Evolutionary conservation across 1,139 yeast genomes (phyloP), one percentile per base, ranked within the genome.

Genomic region (Debaryomyces udenii): DNA sequence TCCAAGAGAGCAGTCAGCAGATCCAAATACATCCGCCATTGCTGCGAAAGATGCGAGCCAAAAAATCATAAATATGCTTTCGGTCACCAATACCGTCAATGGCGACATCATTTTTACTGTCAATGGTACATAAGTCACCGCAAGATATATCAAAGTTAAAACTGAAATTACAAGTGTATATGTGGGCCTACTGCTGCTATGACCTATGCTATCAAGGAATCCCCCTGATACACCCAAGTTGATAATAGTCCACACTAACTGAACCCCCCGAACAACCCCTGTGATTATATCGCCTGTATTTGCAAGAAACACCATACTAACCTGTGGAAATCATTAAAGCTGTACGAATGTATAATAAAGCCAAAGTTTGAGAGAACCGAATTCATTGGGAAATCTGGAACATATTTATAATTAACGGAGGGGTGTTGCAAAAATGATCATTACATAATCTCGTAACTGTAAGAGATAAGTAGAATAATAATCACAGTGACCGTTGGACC

Each of bases 1-100:
- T 20, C 22, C 22, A 20, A 20, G 7, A 6, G 22, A 20, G 22
- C 22, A 20, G 7, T 36, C 23, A 4, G 35, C 43, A 4, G 50
- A n/a, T 5, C 68, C 69, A 37, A 50, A 57, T 24, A 39, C 49
- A 45, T 61, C 57, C 17, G 67, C 64, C 33, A 57, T 40, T 3
- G 52, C 38, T 5, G 59, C 67, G 50, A 61, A 57, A 3, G 53
- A 48, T n/a, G 59, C 56, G 40, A 51, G 61, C 62, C 58, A 61
- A 37, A 49, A 52, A 13, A 49, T 53, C 52, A 52, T 55, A 26
- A 66, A 47, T 1, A 64, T 30, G 5, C 41, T 10, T 41, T 68
- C 73, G 5, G 48, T 43, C n/a, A 54, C 40, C 3, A 58, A 43
- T 1, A 52, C 39, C 4, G 47, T 43, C 7, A 60, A 38, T 6